Conservation (phyloP, 805 yeast genomes). For the Wickerhamomyces subpelliculosus region DNA sequence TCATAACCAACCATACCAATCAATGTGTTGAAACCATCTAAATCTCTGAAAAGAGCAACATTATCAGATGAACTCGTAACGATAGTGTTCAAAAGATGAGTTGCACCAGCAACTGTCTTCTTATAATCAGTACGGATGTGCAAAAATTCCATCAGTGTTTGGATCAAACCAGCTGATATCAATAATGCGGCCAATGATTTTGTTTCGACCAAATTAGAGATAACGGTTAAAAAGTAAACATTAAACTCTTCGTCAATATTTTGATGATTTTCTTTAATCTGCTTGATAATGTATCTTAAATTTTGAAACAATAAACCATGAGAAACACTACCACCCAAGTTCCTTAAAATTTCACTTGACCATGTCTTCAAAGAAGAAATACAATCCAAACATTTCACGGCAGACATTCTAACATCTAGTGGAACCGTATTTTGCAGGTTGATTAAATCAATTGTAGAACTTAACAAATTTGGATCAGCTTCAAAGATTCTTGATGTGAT, state of each 20-base stretch:
- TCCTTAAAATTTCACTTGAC: conserved; percentile 70
- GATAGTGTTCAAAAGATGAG: conserved; percentile 39
- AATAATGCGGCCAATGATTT: conserved; percentile 49
- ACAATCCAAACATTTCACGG: conserved; percentile 61
- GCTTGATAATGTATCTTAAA: conserved; percentile 53
- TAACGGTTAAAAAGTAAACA: conserved; percentile 46
- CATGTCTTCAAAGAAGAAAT: conserved; percentile 61
- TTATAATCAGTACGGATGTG: conserved; percentile 43
- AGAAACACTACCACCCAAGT: conserved; percentile 77
- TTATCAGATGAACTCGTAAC: conserved; percentile 37
- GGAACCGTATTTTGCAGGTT: conserved; percentile 57
- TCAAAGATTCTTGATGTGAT: conserved; percentile 64
- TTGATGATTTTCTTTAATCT: conserved; percentile 33
- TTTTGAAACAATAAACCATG: conserved; percentile 79
- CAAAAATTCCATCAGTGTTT: conserved; percentile 57
- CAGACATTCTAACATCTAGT: conserved; percentile 45
- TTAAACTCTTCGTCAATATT: conserved; percentile 41
- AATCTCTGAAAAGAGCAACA: conserved; percentile 55
- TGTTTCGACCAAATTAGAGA: conserved; percentile 55
- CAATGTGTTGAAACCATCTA: conserved; percentile 58
- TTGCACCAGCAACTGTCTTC: conserved; percentile 56
- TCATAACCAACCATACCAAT: conserved; percentile 58
- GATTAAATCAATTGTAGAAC: conserved; percentile 64
- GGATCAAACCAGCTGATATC: conserved; percentile 70
- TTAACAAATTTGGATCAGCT: conserved; percentile 63